Conservation (phyloP, 208 protist genomes). For the Wallacemonas sp. region DNA sequence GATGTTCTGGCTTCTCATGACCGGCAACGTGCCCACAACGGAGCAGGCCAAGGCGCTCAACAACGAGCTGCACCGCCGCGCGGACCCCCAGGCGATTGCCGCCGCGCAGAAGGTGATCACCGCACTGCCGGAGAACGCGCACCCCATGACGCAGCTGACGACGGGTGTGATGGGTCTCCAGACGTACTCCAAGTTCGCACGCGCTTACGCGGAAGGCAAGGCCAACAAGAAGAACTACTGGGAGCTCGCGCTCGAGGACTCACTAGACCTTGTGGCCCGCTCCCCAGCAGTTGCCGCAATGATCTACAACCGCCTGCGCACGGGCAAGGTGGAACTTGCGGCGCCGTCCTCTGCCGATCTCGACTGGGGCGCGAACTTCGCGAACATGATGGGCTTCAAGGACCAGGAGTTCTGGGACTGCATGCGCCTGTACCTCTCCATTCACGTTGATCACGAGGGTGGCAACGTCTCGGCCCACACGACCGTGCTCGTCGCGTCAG, state of each 20-base stretch:
- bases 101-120: constrained; percentile 86
- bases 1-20: constrained; percentile 97
- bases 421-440: constrained; percentile 97
- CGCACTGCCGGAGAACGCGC: constrained; percentile 88
- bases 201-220: constrained; percentile 87
- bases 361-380: constrained; percentile 96
- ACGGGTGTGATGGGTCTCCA: constrained; percentile 91
- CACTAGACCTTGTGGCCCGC: constrained; percentile 91
- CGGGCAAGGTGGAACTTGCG: constrained; percentile 46
- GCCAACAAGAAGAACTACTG: constrained; percentile 95
- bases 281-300: constrained; percentile 86
- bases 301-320: constrained; percentile 90
- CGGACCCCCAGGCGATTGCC: constrained; percentile 44
- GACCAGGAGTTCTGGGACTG: constrained; percentile 94
- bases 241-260: constrained; percentile 95
- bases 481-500: constrained; percentile 96
- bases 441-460: constrained; percentile 96
- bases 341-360: constrained; percentile 47
- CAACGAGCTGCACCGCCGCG: constrained; percentile 85
- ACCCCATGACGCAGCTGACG: constrained; percentile 96
- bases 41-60: constrained; percentile 68
- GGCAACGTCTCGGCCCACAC: constrained; percentile 98
- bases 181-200: constrained; percentile 92
- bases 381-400: constrained; percentile 93
- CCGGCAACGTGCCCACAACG: constrained; percentile 93